These are phyloP conservation scores for Magnaporthiopsis poae DNA, from an alignment of 2,329 filamentous ascomycete species.

Conservation along the genomic window DNA sequence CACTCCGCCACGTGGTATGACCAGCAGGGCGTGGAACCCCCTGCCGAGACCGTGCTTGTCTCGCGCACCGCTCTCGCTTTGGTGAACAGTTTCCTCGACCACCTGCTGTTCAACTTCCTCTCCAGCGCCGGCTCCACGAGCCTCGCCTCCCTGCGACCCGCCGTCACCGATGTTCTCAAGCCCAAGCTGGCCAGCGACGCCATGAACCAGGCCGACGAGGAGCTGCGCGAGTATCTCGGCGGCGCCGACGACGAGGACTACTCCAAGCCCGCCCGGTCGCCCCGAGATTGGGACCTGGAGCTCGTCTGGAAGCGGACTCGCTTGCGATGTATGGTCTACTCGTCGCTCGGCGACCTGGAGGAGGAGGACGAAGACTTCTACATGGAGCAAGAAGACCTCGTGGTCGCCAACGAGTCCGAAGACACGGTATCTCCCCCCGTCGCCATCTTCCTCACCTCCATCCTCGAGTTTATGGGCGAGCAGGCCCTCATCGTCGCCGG, in stretches of 20 bases:
- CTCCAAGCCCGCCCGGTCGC: conserved; percentile 39
- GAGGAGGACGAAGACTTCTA: conserved; percentile 92
- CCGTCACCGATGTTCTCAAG: conserved; percentile 78
- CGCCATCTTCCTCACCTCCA: conserved; percentile 89
- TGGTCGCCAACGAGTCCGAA: conserved; percentile 47
- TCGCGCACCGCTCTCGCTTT: conserved; percentile 63
- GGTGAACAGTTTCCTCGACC: conserved; percentile 87
- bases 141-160: conserved; percentile 64
- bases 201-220: conserved; percentile 29
- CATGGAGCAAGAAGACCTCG: conserved; percentile 69
- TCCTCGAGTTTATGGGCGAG: conserved; percentile 88
- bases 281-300: conserved; percentile 75
- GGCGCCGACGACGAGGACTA: conserved; percentile 67
- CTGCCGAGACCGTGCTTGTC: conserved; percentile 61
- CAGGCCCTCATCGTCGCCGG: conserved; percentile 79
- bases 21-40: conserved; percentile 55
- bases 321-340: conserved; percentile 95
- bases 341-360: conserved; percentile 88
- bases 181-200: conserved; percentile 69
- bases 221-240: conserved; percentile 73
- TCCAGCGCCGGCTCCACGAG: conserved; percentile 68
- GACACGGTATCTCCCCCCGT: conserved; percentile 78
- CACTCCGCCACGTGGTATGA: conserved; percentile 61
- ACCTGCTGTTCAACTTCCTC: conserved; percentile 86
- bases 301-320: conserved; percentile 88